Base-by-base conservation (phyloP, 2,329 filamentous ascomycete species). In the Pseudogymnoascus sp. region DNA sequence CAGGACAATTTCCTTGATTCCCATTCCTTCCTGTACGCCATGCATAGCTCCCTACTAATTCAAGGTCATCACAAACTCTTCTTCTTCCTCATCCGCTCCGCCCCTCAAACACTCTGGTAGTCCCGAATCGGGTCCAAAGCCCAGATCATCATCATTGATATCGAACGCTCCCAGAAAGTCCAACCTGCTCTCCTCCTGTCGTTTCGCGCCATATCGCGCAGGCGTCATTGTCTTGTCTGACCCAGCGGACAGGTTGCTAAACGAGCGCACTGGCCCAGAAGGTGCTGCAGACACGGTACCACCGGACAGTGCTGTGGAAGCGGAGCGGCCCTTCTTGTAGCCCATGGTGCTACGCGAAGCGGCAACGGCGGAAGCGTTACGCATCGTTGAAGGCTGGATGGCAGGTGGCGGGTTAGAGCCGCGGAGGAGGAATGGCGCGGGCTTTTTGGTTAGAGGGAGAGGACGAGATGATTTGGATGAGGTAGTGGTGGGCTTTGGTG, bases 311-410 rank as follows among this genome's bases (percentile, higher is more conserved):
- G 71, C 71, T 6, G 73, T 72, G 18, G 78, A 78, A 2, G 79
- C 76, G 9, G 77, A 76, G 35, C 90, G 83, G 35, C 92, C 91
- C 72, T 88, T 90, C 61, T 83, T 89, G 71, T 96, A 96, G 14
- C 92, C 92, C 41, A 96, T 81, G 0, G 91, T 96, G 61, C 85
- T 92, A 64, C 86, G 84, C 1, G 91, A 96, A 5, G 85, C 85
- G 5, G 82, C 83, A 20, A 83, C 80, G 1, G 88, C 86, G 9
- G 82, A 78, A 7, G 80, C 80, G 65, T 84, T 82, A 53, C 85
- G 82, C 66, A 82, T 78, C 8, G 73, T 70, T n/a, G 78, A 78
- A 0, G 78, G 74, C 57, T 74, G 71, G 63, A 80, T 81, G 6
- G 64, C 61, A n/a, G 60, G 6, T 3, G 77, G 74, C 2, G 78